phyloP scores from a whole-genome alignment of 805 yeast genomes.

The Naumovozyma dairenensis region DNA sequence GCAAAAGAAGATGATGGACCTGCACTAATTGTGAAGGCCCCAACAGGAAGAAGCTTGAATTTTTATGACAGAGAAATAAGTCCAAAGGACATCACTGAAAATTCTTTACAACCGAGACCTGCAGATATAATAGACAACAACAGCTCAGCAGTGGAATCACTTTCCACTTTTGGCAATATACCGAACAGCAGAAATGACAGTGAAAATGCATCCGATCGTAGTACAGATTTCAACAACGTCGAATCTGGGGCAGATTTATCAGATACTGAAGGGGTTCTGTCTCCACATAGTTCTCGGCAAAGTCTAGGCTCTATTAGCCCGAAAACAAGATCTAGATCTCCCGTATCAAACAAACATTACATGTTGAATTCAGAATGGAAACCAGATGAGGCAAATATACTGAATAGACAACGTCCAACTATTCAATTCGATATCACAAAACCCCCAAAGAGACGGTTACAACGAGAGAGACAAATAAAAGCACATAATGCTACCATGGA shows the following conservation, averaged over 20 bases:
- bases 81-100: too few species aligned
- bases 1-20: conserved; percentile 58
- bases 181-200: too few species aligned
- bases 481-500: too few species aligned
- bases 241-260: conserved; percentile 6
- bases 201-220: too few species aligned
- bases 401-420: conserved; percentile 11
- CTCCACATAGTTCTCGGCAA: background rate
- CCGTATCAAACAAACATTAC: background rate
- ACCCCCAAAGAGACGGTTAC: conserved; percentile 15
- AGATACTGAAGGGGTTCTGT: background rate
- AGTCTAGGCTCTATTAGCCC: background rate
- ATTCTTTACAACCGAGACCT: too few species aligned
- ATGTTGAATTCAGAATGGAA: background rate
- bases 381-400: background rate
- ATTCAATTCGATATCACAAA: conserved; percentile 24
- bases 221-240: conserved; percentile 3
- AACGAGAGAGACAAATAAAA: conserved; percentile 2
- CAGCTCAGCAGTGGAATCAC: too few species aligned
- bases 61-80: too few species aligned
- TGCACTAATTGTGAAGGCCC: conserved; percentile 66
- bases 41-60: conserved; percentile 34
- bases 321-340: background rate
- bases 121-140: too few species aligned
- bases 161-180: too few species aligned